phyloP scores from a whole-genome alignment of 331 rosid genomes.

The Quercus phellos region DNA sequence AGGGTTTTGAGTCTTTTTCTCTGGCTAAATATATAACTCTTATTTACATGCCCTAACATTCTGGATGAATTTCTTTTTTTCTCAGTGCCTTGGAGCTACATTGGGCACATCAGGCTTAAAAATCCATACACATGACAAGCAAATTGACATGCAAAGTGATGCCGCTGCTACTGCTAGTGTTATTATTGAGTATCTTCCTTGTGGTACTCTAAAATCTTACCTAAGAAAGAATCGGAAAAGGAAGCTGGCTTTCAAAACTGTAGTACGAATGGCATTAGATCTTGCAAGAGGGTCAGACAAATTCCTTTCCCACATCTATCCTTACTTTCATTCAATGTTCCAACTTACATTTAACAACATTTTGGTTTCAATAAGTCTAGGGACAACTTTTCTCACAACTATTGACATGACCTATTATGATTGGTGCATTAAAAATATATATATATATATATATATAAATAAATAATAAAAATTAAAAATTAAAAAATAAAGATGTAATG shows the following conservation, averaged over 20 bases:
- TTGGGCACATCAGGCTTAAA: not conserved
- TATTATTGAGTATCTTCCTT: not conserved
- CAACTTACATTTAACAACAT: too few species aligned
- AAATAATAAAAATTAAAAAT: too few species aligned
- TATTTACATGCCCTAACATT: not conserved
- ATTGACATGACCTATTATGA: too few species aligned
- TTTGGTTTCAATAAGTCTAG: too few species aligned
- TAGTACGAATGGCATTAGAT: not conserved
- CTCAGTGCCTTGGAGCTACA: slow-evolving; percentile 16
- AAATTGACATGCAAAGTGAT: not conserved
- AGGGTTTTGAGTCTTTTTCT: too few species aligned
- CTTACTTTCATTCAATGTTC: too few species aligned
- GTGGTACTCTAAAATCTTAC: not conserved
- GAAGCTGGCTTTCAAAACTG: not conserved
- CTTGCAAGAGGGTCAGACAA: not conserved
- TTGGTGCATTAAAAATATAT: too few species aligned
- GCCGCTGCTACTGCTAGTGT: not conserved
- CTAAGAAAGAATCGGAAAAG: not conserved
- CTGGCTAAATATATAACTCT: too few species aligned
- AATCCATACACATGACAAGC: not conserved
- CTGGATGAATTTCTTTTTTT: not conserved
- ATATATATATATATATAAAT: too few species aligned
- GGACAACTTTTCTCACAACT: too few species aligned
- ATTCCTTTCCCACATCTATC: too few species aligned
- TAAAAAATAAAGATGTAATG: too few species aligned